These are phyloP conservation scores for Gynochthodes officinalis DNA, from an alignment of 257 asterid species.

Conservation along the genomic window DNA sequence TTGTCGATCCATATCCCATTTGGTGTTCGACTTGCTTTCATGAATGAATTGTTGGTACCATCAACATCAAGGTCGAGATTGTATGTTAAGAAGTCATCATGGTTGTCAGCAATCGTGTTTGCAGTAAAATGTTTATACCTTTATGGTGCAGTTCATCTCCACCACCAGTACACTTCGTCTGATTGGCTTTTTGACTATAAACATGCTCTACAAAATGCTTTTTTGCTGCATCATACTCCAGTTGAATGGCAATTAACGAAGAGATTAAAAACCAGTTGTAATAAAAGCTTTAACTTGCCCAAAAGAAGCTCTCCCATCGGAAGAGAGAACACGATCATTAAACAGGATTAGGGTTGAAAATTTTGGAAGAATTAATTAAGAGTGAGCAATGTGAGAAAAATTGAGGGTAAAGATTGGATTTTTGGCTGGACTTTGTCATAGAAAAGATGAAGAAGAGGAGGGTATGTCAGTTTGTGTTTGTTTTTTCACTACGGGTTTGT, in stretches of 20 bases:
- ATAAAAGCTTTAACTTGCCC: conserved; percentile 57
- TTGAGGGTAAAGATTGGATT: background rate
- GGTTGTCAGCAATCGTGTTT: too few species aligned
- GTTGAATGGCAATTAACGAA: background rate
- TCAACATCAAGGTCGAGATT: too few species aligned
- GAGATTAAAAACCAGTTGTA: background rate
- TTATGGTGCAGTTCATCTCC: background rate
- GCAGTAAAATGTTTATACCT: background rate
- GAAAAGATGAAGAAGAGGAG: background rate
- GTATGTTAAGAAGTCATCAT: too few species aligned
- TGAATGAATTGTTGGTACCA: too few species aligned
- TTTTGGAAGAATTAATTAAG: background rate
- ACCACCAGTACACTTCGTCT: background rate
- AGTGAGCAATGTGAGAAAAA: background rate
- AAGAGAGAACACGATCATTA: conserved; percentile 56
- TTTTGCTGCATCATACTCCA: background rate
- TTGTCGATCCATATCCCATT: too few species aligned
- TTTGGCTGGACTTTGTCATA: background rate
- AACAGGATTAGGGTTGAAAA: background rate
- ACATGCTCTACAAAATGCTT: background rate
- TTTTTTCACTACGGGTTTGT: too few species aligned
- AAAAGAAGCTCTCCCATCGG: conserved; percentile 89
- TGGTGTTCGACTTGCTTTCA: too few species aligned
- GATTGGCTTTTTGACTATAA: background rate
- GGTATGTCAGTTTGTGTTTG: conserved; percentile 9